Base-by-base conservation (phyloP, 208 protist genomes). In the Trypanosoma mega region DNA sequence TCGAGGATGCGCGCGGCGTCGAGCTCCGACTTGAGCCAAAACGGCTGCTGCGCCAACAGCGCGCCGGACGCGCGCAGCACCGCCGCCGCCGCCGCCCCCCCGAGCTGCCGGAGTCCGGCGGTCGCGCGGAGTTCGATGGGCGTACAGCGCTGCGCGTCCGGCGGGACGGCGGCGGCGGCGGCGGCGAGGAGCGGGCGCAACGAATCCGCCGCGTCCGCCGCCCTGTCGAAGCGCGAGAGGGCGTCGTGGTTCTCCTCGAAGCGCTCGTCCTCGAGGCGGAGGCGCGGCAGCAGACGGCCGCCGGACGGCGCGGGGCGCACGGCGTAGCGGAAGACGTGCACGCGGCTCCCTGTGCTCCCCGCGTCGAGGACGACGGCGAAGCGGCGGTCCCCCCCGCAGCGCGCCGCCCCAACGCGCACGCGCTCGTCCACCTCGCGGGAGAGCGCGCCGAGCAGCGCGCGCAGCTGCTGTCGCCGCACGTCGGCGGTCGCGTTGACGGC, bases 291-390 rank as follows among this genome's bases (percentile, higher is more conserved):
- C 18, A 64, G n/a, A n/a, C n/a, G 21, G 9, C 9, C 9, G 45
- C 45, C 11, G 23, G 9, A 14, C 26, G 11, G 6, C 14, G 21
- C 59, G 11, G 65, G 29, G 34, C 62, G 59, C 11, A 39, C 64
- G 20, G 33, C 51, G 52, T 85, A 94, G 39, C 74, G 66, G 56
- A 91, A 93, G 4, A 90, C 84, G 60, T 96, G 85, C 16, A 94
- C 77, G 23, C 88, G 86, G 48, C 79, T 92, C 9, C 88, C 88
- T 5, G 87, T 92, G 68, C 84, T 93, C 27, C 91, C 91, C 33
- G 87, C 72, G 63, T 96, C 91, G 55, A 96, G 90, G 39, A 96
- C 84, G n/a, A 94, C 70, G 41, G 68, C 82, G 61, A 86, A 93
- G 31, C 56, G 43, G 14, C 4, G 41, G 21, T 12, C 39, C 7